Conservation (phyloP, 106 monocot genomes). For the Acorus calamus region DNA sequence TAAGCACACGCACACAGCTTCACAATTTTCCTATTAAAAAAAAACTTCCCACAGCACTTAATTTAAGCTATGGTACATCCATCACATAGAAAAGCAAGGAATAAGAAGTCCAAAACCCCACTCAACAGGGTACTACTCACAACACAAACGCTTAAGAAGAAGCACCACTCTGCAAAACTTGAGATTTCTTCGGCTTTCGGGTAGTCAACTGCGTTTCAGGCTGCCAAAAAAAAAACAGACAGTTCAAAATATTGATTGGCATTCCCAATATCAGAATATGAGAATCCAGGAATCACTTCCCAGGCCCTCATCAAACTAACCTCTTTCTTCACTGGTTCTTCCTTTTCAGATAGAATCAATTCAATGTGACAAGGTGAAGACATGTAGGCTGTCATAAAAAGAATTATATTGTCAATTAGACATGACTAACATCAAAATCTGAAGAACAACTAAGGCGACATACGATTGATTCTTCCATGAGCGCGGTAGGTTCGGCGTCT, state of each 20-base stretch:
- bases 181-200: constrained; percentile 17
- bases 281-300: too few relatives aligned
- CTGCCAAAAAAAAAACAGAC: constrained; percentile 4
- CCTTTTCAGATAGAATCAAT: constrained; percentile 18
- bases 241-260: too few relatives aligned
- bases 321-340: constrained; percentile 19
- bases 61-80: too few relatives aligned
- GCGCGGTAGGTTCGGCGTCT: constrained; percentile 17
- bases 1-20: too few relatives aligned
- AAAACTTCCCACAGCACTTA: too few relatives aligned
- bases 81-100: too few relatives aligned
- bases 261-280: too few relatives aligned
- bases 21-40: too few relatives aligned
- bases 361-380: constrained; percentile 22
- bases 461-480: constrained; percentile 15
- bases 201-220: constrained; percentile 28
- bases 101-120: too few relatives aligned
- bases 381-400: constrained; percentile 11
- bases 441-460: background rate
- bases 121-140: too few relatives aligned
- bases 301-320: background rate
- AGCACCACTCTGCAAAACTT: constrained; percentile 13
- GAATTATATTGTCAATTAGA: too few relatives aligned
- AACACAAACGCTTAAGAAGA: constrained; percentile 10
- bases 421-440: too few relatives aligned